Conservation (phyloP, 2,329 filamentous ascomycete genomes). For the Tolypocladium ophioglossoides region DNA sequence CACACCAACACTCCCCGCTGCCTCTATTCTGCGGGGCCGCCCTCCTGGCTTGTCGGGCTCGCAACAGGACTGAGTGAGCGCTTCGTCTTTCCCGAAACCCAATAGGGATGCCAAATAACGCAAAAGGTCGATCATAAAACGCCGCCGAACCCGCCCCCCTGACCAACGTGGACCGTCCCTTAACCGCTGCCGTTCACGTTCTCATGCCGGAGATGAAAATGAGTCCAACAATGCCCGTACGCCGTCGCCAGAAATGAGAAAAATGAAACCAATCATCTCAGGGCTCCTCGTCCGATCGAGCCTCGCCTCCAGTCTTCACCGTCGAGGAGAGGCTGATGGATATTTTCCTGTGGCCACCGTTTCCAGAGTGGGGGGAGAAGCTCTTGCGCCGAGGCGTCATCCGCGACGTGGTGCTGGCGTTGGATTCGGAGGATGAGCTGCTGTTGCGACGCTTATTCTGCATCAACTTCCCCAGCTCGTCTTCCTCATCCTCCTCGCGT, state of each 20-base stretch:
- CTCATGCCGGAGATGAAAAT: neutral
- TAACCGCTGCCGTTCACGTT: too few relatives aligned
- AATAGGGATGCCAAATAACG: neutral
- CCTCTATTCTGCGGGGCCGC: neutral
- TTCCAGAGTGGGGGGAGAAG: constrained; percentile 29
- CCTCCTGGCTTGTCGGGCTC: neutral
- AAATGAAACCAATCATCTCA: constrained; percentile 7
- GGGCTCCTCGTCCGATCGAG: constrained; percentile 28
- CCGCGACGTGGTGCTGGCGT: constrained; percentile 23
- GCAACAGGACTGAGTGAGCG: neutral
- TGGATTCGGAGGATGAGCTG: constrained; percentile 34
- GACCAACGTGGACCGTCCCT: neutral
- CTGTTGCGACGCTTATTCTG: constrained; percentile 52
- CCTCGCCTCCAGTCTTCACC: constrained; percentile 27
- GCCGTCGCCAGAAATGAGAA: constrained; percentile 7
- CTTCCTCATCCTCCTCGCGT: constrained; percentile 81
- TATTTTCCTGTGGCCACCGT: constrained; percentile 40
- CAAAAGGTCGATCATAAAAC: neutral
- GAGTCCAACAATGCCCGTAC: constrained; percentile 4
- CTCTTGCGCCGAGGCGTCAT: constrained; percentile 24
- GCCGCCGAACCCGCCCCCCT: neutral
- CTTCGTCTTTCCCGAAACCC: neutral
- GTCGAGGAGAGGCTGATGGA: constrained; percentile 44
- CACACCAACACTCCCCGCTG: neutral
- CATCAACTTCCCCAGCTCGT: constrained; percentile 78